phyloP scores from a whole-genome alignment of 768 basidiomycete genomes.

The Thelephora aurantiotincta region DNA sequence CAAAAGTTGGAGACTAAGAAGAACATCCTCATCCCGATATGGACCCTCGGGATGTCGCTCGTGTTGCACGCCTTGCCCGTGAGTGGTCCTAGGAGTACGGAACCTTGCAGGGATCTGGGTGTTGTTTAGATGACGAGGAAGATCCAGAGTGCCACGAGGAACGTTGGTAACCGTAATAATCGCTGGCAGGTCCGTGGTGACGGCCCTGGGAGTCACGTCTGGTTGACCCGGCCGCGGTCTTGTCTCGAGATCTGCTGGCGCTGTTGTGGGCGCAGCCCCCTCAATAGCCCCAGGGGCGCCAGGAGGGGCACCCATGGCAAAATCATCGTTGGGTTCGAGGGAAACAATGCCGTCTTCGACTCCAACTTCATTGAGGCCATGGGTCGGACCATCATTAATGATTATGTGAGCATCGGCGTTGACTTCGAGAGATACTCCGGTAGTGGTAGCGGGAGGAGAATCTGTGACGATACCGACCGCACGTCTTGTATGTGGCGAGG shows the following conservation, averaged over 20 bases:
- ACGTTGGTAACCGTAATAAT: slow-evolving; percentile 9
- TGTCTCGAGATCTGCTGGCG: slow-evolving; percentile 7
- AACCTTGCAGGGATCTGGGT: slow-evolving; percentile 4
- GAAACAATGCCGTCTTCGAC: slow-evolving; percentile 69
- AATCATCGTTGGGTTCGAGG: slow-evolving; percentile 73
- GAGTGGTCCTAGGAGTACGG: slow-evolving; percentile 8
- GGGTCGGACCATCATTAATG: slow-evolving; percentile 31
- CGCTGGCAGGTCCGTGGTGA: slow-evolving; percentile 37
- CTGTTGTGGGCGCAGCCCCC: slow-evolving; percentile 14
- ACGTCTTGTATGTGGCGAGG: slow-evolving; percentile 20
- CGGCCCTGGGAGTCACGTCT: slow-evolving; percentile 49
- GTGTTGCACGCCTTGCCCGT: neutral
- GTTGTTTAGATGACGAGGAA: slow-evolving; percentile 1
- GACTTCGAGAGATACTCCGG: slow-evolving; percentile 23
- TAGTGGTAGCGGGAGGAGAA: slow-evolving; percentile 12
- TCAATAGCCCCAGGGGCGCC: slow-evolving; percentile 77
- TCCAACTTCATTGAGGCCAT: slow-evolving; percentile 31
- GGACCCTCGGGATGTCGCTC: slow-evolving; percentile 27
- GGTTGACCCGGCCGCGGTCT: slow-evolving; percentile 16
- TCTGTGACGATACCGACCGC: slow-evolving; percentile 36
- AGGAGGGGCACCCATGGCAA: slow-evolving; percentile 82
- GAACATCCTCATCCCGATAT: slow-evolving; percentile 89
- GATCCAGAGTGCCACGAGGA: slow-evolving; percentile 1
- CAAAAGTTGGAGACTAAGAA: slow-evolving; percentile 80
- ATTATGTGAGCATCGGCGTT: slow-evolving; percentile 37